A percentile compares a stretch with the other conserved stretches of the same genome.
phyloP scores from a whole-genome alignment of 2,329 filamentous ascomycete species.

The Leptographium wingfieldii region DNA sequence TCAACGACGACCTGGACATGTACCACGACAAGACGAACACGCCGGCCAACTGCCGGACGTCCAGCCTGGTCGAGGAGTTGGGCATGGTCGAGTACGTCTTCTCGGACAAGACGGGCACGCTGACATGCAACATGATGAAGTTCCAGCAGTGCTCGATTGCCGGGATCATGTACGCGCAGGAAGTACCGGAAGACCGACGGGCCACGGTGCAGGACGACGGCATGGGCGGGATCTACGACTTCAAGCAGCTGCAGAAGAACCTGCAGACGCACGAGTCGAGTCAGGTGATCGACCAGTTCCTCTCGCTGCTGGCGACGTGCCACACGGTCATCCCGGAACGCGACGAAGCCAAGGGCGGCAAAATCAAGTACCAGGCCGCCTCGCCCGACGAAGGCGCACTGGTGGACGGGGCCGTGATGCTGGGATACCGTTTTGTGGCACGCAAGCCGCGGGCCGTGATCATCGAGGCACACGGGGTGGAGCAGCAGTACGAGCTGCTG shows the following conservation, averaged over 20 bases:
- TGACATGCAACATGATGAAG: constrained; percentile 94
- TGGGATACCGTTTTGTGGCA: constrained; percentile 85
- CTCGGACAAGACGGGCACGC: constrained; percentile 82
- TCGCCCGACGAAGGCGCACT: constrained; percentile 96
- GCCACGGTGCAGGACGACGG: constrained; percentile 66
- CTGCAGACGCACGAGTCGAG: constrained; percentile 41
- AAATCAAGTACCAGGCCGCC: constrained; percentile 95
- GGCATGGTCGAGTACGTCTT: constrained; percentile 99
- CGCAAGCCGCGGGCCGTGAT: constrained; percentile 82
- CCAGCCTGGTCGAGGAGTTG: constrained; percentile 89
- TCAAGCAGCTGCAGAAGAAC: constrained; percentile 62
- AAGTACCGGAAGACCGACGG: constrained; percentile 80
- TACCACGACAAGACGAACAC: constrained; percentile 95
- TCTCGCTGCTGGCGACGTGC: constrained; percentile 76
- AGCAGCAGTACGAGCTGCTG: constrained; percentile 76
- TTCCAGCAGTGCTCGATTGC: constrained; percentile 91
- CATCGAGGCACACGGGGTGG: constrained; percentile 60
- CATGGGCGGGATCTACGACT: constrained; percentile 73
- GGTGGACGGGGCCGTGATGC: constrained; percentile 72
- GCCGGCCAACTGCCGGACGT: constrained; percentile 89
- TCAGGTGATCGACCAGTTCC: constrained; percentile 60
- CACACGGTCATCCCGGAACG: constrained; percentile 96
- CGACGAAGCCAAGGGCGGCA: constrained; percentile 59
- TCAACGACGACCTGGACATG: constrained; percentile 95
- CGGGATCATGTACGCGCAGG: constrained; percentile 86